Percentiles rank a stretch among this genome's conserved stretches.
phyloP scores from a whole-genome alignment of 495 filamentous ascomycete genomes.

The Pyronema domesticum region DNA sequence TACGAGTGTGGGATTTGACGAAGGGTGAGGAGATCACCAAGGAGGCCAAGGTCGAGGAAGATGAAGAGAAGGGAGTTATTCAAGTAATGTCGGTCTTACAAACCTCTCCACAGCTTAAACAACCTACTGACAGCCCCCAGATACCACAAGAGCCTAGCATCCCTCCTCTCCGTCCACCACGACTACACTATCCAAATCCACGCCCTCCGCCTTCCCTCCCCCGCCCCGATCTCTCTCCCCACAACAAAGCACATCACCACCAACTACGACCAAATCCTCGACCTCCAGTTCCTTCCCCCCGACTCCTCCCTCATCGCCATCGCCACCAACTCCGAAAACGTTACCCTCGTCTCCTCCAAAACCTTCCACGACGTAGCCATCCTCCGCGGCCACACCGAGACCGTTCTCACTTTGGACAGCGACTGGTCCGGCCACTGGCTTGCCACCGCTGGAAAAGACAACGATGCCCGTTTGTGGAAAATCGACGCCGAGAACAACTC shows the following conservation, averaged over 20 bases:
- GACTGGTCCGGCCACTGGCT: constrained; percentile 97
- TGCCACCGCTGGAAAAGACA: constrained; percentile 90
- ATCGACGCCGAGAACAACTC: constrained; percentile 59
- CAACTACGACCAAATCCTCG: constrained; percentile 93
- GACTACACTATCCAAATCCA: constrained; percentile 74
- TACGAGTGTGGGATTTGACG: constrained; percentile 67
- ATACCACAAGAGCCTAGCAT: constrained; percentile 31
- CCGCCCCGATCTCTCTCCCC: constrained; percentile 23
- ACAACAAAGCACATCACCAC: constrained; percentile 64
- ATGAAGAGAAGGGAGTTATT: constrained; percentile 51
- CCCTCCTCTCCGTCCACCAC: constrained; percentile 65
- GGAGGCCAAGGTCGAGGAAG: constrained; percentile 34
- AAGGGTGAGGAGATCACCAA: constrained; percentile 60
- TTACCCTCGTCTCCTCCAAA: constrained; percentile 57
- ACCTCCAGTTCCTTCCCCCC: constrained; percentile 65
- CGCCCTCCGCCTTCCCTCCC: constrained; percentile 29
- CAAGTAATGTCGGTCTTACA: constrained; percentile 35
- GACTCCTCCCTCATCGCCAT: constrained; percentile 69
- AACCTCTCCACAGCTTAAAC: background rate
- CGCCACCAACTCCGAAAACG: constrained; percentile 85
- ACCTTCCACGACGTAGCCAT: constrained; percentile 79
- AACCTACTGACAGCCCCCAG: constrained; percentile 23
- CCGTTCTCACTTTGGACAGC: constrained; percentile 82
- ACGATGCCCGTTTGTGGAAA: constrained; percentile 78
- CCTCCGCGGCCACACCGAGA: constrained; percentile 79